Conservation (phyloP, 2,329 filamentous ascomycete species). For the Stachybotrys chlorohalonatus region DNA sequence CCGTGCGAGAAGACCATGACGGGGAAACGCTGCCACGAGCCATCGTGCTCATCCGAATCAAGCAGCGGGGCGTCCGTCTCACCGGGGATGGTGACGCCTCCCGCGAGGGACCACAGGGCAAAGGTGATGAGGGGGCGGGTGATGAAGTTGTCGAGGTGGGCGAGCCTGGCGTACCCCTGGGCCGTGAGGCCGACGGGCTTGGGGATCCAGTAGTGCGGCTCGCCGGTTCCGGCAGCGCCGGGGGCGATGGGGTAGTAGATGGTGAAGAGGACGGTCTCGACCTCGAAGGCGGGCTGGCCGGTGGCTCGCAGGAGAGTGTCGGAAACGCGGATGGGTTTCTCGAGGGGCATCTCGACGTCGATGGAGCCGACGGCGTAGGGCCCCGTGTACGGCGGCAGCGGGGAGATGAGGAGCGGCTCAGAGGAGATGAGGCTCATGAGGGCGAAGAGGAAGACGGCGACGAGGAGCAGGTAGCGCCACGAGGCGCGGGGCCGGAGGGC, state of each 20-base stretch:
- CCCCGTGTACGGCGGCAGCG: constrained; percentile 34
- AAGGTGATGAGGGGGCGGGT: constrained; percentile 32
- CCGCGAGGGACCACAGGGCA: constrained; percentile 30
- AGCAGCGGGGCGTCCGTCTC: constrained; percentile 35
- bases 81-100: constrained; percentile 36
- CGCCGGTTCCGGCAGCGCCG: constrained; percentile 11
- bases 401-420: constrained; percentile 32
- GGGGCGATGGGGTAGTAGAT: constrained; percentile 36
- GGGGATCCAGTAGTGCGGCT: constrained; percentile 34
- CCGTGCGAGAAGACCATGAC: constrained; percentile 44
- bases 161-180: constrained; percentile 36
- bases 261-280: constrained; percentile 39
- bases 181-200: constrained; percentile 33
- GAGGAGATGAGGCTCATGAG: constrained; percentile 29
- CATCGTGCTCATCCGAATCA: constrained; percentile 9
- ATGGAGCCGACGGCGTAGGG: constrained; percentile 35
- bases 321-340: constrained; percentile 18
- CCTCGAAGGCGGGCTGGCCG: constrained; percentile 30
- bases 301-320: constrained; percentile 20
- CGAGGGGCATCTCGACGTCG: constrained; percentile 35
- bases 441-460: constrained; percentile 21
- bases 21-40: constrained; percentile 20
- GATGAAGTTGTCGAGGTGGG: constrained; percentile 32
- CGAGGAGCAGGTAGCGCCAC: constrained; percentile 22
- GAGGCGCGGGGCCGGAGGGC: constrained; percentile 21